Evolutionary conservation across 1,284 basidiomycete genomes (phyloP).

Genomic region (Boletus semigastroideus): DNA sequence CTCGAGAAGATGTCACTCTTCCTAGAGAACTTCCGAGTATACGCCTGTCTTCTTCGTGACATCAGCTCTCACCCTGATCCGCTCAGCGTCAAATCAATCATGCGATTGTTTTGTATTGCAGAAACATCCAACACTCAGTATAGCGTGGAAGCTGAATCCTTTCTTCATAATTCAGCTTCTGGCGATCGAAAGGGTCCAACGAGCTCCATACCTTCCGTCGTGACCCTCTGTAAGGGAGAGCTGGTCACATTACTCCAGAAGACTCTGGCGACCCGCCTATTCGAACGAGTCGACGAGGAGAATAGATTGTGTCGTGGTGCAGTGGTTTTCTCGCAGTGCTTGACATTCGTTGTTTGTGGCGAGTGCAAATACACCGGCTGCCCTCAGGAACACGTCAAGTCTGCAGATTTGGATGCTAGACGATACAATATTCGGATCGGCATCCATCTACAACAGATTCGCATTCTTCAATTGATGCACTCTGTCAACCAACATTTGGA

Average conservation of each 20-base stretch:
- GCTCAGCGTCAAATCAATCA: constrained; percentile 22
- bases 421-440: constrained; percentile 42
- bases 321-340: constrained; percentile 41
- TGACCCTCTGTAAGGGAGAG: constrained; percentile 8
- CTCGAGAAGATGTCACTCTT: constrained; percentile 30
- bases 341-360: constrained; percentile 34
- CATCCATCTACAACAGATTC: constrained; percentile 48
- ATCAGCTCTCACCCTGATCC: constrained; percentile 32
- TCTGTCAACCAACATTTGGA: constrained; percentile 12
- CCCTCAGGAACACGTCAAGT: constrained; percentile 37
- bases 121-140: constrained; percentile 29
- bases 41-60: constrained; percentile 36
- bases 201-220: neutral
- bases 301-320: constrained; percentile 34
- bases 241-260: constrained; percentile 15
- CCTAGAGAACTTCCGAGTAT: constrained; percentile 38
- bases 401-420: constrained; percentile 24
- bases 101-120: constrained; percentile 41
- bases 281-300: constrained; percentile 35
- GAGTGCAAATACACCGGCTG: constrained; percentile 41
- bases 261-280: constrained; percentile 31
- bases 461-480: constrained; percentile 39
- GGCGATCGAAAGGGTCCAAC: constrained; percentile 4
- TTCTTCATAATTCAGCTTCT: constrained; percentile 19
- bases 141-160: constrained; percentile 27